These are phyloP conservation scores for Voacanga thouarsii DNA, from an alignment of 257 asterid genomes.

Conservation along the genomic window DNA sequence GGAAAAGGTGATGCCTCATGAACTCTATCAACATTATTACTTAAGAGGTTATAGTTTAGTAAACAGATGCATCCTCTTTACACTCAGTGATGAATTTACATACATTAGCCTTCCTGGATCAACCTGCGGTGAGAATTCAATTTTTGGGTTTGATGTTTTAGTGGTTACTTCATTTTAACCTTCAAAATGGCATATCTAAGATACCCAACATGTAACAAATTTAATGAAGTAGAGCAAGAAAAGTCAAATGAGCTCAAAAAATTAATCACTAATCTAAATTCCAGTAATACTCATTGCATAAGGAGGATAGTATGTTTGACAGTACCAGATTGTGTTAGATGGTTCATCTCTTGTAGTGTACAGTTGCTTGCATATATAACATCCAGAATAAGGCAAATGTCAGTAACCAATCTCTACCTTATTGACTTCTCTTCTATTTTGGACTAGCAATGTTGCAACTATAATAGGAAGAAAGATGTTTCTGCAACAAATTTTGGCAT, in stretches of 20 bases:
- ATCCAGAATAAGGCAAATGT: background rate
- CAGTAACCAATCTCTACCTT: background rate
- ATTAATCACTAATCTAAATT: background rate
- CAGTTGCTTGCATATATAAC: background rate
- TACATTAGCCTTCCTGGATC: background rate
- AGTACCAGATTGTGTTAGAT: background rate
- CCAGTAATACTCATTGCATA: background rate
- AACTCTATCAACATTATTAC: background rate
- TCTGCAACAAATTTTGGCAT: too few relatives aligned
- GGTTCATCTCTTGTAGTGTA: background rate
- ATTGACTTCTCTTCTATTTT: background rate
- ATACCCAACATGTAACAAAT: background rate
- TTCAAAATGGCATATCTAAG: background rate
- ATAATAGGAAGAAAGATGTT: too few relatives aligned
- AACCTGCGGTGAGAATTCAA: background rate
- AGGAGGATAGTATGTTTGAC: background rate
- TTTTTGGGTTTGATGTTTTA: background rate
- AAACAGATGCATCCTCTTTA: background rate
- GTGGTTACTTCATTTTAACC: background rate
- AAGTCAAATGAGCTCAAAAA: background rate
- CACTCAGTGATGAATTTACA: background rate
- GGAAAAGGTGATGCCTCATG: background rate
- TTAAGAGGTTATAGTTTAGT: background rate
- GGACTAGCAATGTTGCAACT: background rate
- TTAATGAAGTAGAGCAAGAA: background rate